A percentile compares a stretch with the other conserved stretches of the same genome.
phyloP scores from a whole-genome alignment of 768 basidiomycete species.

The Clitopilus passeckerianus region DNA sequence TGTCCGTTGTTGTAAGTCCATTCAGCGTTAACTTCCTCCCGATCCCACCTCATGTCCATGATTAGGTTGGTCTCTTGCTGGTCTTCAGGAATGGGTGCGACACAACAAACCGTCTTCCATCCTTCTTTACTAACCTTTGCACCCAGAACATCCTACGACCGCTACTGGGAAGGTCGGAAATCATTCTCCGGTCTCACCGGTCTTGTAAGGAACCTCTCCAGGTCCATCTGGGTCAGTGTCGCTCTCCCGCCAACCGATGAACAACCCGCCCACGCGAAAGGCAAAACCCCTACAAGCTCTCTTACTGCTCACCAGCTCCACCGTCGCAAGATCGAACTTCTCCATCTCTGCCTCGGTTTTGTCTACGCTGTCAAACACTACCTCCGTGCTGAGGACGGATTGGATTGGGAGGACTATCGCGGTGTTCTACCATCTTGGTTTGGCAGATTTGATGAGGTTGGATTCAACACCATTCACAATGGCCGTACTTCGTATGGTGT shows the following conservation, averaged over 20 bases:
- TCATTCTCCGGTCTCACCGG: slow-evolving; percentile 70
- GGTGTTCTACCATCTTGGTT: slow-evolving; percentile 65
- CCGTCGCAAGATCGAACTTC: slow-evolving; percentile 61
- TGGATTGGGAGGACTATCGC: slow-evolving; percentile 60
- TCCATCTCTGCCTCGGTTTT: slow-evolving; percentile 68
- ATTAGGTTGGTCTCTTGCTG: slow-evolving; percentile 80
- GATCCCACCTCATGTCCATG: neutral
- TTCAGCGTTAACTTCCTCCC: slow-evolving; percentile 1
- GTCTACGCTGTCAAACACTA: slow-evolving; percentile 78
- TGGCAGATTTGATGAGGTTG: slow-evolving; percentile 38
- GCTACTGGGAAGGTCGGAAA: slow-evolving; percentile 87
- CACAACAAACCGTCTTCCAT: neutral
- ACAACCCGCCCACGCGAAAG: slow-evolving; percentile 35
- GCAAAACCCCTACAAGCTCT: slow-evolving; percentile 43
- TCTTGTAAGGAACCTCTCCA: slow-evolving; percentile 71
- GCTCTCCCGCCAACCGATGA: slow-evolving; percentile 55
- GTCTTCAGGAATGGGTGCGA: slow-evolving; percentile 65
- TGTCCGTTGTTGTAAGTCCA: slow-evolving; percentile 82
- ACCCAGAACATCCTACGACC: slow-evolving; percentile 75
- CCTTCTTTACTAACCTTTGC: neutral
- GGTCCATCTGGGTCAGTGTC: slow-evolving; percentile 78
- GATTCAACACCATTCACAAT: slow-evolving; percentile 29
- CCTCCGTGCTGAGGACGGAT: slow-evolving; percentile 78
- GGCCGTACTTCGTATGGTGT: slow-evolving; percentile 34
- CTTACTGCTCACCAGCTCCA: slow-evolving; percentile 50